phyloP scores from a whole-genome alignment of 192 early-diverging fungal species.

The Coemansia sp. region DNA sequence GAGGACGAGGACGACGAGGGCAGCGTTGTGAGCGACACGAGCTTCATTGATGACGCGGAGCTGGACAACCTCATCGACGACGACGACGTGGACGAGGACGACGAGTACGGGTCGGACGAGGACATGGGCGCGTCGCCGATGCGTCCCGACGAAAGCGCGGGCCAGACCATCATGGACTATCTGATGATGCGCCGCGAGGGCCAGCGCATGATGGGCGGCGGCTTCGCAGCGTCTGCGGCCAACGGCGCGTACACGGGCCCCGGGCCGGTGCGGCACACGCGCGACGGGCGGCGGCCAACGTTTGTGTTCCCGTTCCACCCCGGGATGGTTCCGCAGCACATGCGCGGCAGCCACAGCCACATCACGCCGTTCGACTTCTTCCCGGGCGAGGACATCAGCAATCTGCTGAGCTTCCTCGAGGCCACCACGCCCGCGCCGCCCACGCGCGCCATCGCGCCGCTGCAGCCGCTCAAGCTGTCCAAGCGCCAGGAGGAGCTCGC shows the following conservation, averaged over 20 bases:
- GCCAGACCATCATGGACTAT: conserved; percentile 12
- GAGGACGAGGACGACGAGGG: conserved; percentile 2
- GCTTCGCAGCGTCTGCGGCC: background rate
- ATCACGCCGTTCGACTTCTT: conserved; percentile 40
- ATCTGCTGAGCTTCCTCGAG: conserved; percentile 40
- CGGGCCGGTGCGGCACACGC: background rate
- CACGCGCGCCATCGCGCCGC: conserved; percentile 20
- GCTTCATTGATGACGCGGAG: conserved; percentile 9
- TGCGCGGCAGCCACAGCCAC: conserved; percentile 6
- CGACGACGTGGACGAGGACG: conserved; percentile 1
- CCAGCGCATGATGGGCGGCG: conserved; percentile 16
- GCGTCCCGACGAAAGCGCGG: conserved; percentile 1
- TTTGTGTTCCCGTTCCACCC: conserved; percentile 30
- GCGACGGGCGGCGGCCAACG: conserved; percentile 2
- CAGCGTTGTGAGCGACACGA: conserved; percentile 2
- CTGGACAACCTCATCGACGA: conserved; percentile 4
- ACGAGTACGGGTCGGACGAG: background rate
- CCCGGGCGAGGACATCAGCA: conserved; percentile 37
- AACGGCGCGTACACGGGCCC: conserved; percentile 2
- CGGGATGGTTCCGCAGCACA: conserved; percentile 18
- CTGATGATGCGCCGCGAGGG: conserved; percentile 10
- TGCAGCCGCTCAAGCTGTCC: conserved; percentile 30
- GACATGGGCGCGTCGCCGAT: background rate
- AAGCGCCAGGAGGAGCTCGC: conserved; percentile 36
- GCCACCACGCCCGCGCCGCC: conserved; percentile 34